Evolutionary conservation across 1,284 basidiomycete species (phyloP).

Genomic region (Papiliotrema fonsecae): DNA sequence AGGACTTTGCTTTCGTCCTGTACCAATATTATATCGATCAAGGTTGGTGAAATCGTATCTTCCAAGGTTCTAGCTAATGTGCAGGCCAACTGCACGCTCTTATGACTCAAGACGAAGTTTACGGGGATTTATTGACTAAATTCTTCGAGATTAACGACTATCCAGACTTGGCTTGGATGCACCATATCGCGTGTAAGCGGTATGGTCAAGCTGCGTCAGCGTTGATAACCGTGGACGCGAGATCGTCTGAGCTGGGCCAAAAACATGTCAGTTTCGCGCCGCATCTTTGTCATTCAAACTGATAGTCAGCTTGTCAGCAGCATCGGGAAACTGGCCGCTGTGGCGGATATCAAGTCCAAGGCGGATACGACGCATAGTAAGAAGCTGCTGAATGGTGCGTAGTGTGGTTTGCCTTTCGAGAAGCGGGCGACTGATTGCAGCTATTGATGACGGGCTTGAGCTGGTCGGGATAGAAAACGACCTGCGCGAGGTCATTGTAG

Average conservation of each 20-base stretch:
- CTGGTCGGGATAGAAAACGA: constrained; percentile 54
- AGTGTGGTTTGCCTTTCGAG: background rate
- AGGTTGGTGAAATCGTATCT: constrained; percentile 37
- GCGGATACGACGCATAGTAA: constrained; percentile 14
- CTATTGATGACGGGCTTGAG: constrained; percentile 53
- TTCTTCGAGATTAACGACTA: constrained; percentile 66
- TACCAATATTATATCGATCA: constrained; percentile 64
- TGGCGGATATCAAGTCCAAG: constrained; percentile 61
- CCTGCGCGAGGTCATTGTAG: constrained; percentile 31
- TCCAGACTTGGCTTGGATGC: constrained; percentile 77
- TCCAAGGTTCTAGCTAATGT: background rate
- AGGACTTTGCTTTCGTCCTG: constrained; percentile 79
- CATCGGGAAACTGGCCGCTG: constrained; percentile 78
- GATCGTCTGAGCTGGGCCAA: constrained; percentile 58
- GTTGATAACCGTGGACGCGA: constrained; percentile 59
- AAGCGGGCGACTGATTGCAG: constrained; percentile 16
- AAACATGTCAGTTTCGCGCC: constrained; percentile 60
- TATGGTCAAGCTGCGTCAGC: constrained; percentile 63
- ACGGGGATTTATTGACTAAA: constrained; percentile 62
- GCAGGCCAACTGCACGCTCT: constrained; percentile 68
- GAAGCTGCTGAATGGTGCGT: constrained; percentile 18
- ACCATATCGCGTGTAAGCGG: constrained; percentile 69
- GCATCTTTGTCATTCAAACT: background rate
- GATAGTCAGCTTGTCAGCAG: constrained; percentile 73
- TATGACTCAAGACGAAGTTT: constrained; percentile 64